phyloP scores from a whole-genome alignment of 23 red algal genomes.

The Gracilaria gracilis region DNA sequence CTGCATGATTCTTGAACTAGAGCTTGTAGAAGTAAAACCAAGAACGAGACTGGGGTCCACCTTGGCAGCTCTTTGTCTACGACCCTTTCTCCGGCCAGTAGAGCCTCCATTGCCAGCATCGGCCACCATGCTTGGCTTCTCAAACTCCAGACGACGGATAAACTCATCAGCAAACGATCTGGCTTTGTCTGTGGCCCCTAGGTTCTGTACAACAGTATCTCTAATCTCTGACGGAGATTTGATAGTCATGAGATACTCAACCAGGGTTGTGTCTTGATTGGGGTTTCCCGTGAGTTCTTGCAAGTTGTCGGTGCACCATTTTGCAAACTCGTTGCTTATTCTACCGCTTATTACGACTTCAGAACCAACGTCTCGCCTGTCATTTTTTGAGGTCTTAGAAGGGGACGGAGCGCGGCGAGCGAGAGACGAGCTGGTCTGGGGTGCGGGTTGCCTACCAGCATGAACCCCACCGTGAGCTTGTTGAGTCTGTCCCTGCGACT shows the following conservation, averaged over 20 bases:
- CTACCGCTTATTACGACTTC: constrained; percentile 33
- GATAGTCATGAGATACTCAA: constrained; percentile 64
- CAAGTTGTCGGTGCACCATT: constrained; percentile 69
- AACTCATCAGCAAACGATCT: constrained; percentile 77
- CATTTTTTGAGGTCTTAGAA: constrained; percentile 7
- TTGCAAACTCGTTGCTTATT: constrained; percentile 70
- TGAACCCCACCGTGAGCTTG: neutral
- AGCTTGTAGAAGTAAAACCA: constrained; percentile 68
- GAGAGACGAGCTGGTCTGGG: neutral
- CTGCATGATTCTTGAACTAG: constrained; percentile 73
- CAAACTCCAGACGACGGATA: constrained; percentile 75
- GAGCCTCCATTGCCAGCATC: constrained; percentile 63
- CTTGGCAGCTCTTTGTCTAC: constrained; percentile 44
- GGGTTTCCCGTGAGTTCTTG: constrained; percentile 63
- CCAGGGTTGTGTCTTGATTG: constrained; percentile 44
- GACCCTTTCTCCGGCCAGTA: constrained; percentile 54
- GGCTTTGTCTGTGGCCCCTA: constrained; percentile 62
- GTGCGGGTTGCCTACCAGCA: neutral
- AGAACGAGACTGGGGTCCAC: constrained; percentile 77
- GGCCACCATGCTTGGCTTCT: constrained; percentile 47
- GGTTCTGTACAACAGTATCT: constrained; percentile 74
- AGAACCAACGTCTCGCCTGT: constrained; percentile 3
- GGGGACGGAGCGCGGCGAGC: neutral
- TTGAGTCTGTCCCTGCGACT: constrained; percentile 3
- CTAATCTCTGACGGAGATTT: constrained; percentile 65